phyloP scores from a whole-genome alignment of 1,139 yeast genomes.

The Lodderomyces orthopsilosis region DNA sequence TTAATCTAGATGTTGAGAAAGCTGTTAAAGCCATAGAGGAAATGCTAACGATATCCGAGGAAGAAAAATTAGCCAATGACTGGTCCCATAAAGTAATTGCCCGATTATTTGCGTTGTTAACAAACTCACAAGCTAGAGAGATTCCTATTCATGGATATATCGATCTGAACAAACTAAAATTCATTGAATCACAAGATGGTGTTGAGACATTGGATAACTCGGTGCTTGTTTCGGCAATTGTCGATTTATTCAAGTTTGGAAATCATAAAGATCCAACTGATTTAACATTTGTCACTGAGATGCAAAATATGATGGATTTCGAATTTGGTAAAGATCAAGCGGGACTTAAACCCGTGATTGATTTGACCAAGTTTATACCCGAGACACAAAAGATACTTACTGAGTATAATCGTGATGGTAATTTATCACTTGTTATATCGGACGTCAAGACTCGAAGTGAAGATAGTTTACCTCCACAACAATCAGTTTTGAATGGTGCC shows the following conservation, averaged over 20 bases:
- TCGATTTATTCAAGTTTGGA: slow-evolving; percentile 46
- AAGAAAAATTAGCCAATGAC: slow-evolving; percentile 24
- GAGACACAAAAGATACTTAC: slow-evolving; percentile 15
- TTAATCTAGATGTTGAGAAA: slow-evolving; percentile 7
- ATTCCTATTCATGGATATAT: slow-evolving; percentile 54
- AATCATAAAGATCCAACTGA: slow-evolving; percentile 12
- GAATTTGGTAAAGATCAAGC: slow-evolving; percentile 8
- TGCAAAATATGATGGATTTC: slow-evolving; percentile 2
- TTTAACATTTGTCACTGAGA: slow-evolving; percentile 3
- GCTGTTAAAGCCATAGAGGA: slow-evolving; percentile 24
- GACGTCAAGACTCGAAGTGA: slow-evolving; percentile 61
- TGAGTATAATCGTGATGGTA: slow-evolving; percentile 15
- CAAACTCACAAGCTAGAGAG: slow-evolving; percentile 58
- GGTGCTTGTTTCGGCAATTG: slow-evolving; percentile 57
- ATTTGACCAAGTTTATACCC: slow-evolving; percentile 22
- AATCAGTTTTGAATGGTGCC: slow-evolving; percentile 47
- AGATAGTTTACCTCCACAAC: slow-evolving; percentile 43
- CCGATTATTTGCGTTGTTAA: slow-evolving; percentile 37
- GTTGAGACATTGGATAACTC: not conserved
- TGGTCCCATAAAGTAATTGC: slow-evolving; percentile 34
- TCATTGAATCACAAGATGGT: slow-evolving; percentile 16
- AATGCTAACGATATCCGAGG: not conserved
- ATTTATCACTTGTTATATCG: slow-evolving; percentile 27
- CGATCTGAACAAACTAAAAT: slow-evolving; percentile 24
- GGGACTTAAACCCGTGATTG: slow-evolving; percentile 17